A percentile compares a stretch with the other conserved stretches of the same genome.
Evolutionary conservation across 2,329 filamentous ascomycete genomes (phyloP).

Genomic region (Tolypocladium inflatum): DNA sequence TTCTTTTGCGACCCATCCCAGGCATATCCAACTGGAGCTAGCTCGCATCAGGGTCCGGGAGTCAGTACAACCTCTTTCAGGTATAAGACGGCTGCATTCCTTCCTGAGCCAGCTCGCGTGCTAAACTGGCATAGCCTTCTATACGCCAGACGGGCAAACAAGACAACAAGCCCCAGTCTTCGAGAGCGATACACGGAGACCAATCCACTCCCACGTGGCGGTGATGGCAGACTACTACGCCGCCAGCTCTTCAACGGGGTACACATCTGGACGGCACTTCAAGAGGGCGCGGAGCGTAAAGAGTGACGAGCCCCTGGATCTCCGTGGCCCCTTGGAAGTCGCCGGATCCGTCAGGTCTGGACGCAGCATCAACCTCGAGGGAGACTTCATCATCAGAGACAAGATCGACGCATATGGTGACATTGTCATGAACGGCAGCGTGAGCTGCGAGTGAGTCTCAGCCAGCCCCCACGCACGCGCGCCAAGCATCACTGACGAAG

Average conservation of each 20-base stretch:
- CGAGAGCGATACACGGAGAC: neutral
- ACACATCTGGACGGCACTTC: constrained; percentile 11
- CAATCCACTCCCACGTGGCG: neutral
- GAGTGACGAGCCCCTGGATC: constrained; percentile 28
- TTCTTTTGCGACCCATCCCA: neutral
- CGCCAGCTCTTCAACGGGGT: constrained; percentile 12
- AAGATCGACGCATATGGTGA: constrained; percentile 36
- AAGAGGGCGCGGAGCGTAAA: constrained; percentile 29
- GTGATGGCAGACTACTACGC: constrained; percentile 17
- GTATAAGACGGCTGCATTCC: neutral
- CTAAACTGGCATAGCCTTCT: neutral
- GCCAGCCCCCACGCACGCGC: neutral
- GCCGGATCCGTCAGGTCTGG: constrained; percentile 35
- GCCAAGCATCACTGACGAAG: neutral
- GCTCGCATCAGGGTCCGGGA: neutral
- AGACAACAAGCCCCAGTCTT: neutral
- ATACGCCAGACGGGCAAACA: neutral
- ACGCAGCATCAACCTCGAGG: constrained; percentile 32
- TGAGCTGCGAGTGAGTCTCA: constrained; percentile 31
- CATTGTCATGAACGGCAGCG: constrained; percentile 30
- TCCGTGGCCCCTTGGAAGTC: constrained; percentile 37
- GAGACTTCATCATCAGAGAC: constrained; percentile 33
- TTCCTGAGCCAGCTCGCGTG: neutral
- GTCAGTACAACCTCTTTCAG: neutral
- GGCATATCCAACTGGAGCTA: neutral